Percentiles rank a stretch among this genome's conserved stretches.
Evolutionary conservation across 2,329 filamentous ascomycete genomes (phyloP).

Genomic region (Cladosporium sp.): DNA sequence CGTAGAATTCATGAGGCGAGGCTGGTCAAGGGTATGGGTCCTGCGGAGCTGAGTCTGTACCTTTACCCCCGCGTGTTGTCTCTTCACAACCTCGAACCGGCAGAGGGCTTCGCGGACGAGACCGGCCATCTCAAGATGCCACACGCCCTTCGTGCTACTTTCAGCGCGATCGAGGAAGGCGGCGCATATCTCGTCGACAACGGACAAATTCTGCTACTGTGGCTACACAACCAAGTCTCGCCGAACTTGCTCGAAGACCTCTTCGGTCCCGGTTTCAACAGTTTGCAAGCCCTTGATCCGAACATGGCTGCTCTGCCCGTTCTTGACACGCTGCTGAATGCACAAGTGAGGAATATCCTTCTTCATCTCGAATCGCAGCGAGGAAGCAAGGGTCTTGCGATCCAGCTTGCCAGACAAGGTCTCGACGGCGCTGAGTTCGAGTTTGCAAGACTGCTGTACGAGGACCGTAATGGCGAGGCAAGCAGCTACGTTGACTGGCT

Average conservation of each 20-base stretch:
- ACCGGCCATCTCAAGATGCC: slow-evolving; percentile 86
- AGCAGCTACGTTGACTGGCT: slow-evolving; percentile 99
- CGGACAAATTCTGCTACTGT: slow-evolving; percentile 84
- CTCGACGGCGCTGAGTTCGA: slow-evolving; percentile 95
- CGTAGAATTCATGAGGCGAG: slow-evolving; percentile 87
- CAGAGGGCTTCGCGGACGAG: slow-evolving; percentile 90
- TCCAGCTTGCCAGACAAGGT: slow-evolving; percentile 88
- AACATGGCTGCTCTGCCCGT: slow-evolving; percentile 77
- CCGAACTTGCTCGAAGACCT: slow-evolving; percentile 88
- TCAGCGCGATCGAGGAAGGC: slow-evolving; percentile 83
- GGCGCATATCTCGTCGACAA: slow-evolving; percentile 95
- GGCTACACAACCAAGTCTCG: slow-evolving; percentile 89
- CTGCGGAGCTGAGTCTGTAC: slow-evolving; percentile 81
- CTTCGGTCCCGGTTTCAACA: slow-evolving; percentile 72
- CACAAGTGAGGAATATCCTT: slow-evolving; percentile 88
- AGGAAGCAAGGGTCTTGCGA: slow-evolving; percentile 79
- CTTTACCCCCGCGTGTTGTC: slow-evolving; percentile 93
- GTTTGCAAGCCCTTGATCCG: slow-evolving; percentile 72
- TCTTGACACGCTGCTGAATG: slow-evolving; percentile 87
- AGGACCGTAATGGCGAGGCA: slow-evolving; percentile 96
- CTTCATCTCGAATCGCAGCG: slow-evolving; percentile 78
- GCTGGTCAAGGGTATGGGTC: slow-evolving; percentile 83
- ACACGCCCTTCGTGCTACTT: slow-evolving; percentile 73
- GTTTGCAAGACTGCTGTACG: slow-evolving; percentile 84
- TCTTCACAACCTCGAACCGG: slow-evolving; percentile 80